phyloP scores from a whole-genome alignment of 805 yeast species.

The Metschnikowia borealis region DNA sequence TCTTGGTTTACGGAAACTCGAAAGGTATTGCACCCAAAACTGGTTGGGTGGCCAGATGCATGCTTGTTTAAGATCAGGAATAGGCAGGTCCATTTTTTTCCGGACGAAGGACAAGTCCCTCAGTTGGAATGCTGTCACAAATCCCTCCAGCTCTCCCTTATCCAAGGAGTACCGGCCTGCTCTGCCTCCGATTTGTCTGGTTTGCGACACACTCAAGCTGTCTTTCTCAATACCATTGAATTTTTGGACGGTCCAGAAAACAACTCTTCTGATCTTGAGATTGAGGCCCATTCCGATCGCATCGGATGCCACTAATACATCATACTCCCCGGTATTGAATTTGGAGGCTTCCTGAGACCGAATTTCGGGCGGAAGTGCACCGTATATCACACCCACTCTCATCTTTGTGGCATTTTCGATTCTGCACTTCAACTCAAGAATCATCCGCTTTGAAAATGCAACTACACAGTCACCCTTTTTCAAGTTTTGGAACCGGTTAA shows the following conservation, averaged over 20 bases:
- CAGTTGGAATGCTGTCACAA: constrained; percentile 50
- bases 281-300: constrained; percentile 98
- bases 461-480: constrained; percentile 84
- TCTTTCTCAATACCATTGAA: constrained; percentile 58
- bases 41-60: constrained; percentile 77
- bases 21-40: constrained; percentile 62
- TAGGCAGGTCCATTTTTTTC: constrained; percentile 47
- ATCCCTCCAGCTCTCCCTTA: constrained; percentile 38
- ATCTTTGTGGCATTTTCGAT: constrained; percentile 62
- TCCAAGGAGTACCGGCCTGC: constrained; percentile 72
- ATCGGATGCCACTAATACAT: constrained; percentile 89
- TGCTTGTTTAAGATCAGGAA: constrained; percentile 54
- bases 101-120: constrained; percentile 44
- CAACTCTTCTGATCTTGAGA: constrained; percentile 72
- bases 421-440: constrained; percentile 61
- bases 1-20: constrained; percentile 53
- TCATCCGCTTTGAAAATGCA: constrained; percentile 73
- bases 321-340: constrained; percentile 76
- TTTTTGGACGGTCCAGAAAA: constrained; percentile 66
- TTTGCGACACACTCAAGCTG: constrained; percentile 56
- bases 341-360: constrained; percentile 76
- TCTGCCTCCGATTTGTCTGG: constrained; percentile 93
- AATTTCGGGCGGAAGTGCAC: constrained; percentile 94
- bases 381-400: constrained; percentile 87
- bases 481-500: constrained; percentile 37